Conservation (phyloP, 1,139 yeast species). For the Zygoascus hellenicus region DNA sequence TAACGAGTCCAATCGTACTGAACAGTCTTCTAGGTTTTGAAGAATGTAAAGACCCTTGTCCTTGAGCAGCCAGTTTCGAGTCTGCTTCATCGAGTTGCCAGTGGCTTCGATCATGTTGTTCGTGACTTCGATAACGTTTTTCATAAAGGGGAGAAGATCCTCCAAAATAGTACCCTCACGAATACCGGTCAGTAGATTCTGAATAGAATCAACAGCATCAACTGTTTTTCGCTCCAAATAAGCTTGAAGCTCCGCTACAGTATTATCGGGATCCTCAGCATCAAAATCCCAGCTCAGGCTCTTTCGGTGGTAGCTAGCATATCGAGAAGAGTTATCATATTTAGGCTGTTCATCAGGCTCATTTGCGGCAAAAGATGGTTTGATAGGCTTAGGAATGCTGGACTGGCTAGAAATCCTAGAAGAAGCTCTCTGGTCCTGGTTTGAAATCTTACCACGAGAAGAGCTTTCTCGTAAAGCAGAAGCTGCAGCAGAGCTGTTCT, state of each 20-base stretch:
- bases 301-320: conserved; percentile 3
- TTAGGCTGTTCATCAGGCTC: too few species aligned
- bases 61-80: conserved; percentile 66
- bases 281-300: conserved; percentile 46
- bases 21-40: conserved; percentile 77
- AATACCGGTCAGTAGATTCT: conserved; percentile 53
- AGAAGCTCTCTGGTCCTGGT: too few species aligned
- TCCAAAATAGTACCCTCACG: conserved; percentile 62
- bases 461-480: too few species aligned
- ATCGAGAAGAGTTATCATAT: not conserved
- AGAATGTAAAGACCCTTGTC: conserved; percentile 93
- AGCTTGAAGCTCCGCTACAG: conserved; percentile 73
- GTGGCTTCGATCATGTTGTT: conserved; percentile 89
- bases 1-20: conserved; percentile 52
- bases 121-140: conserved; percentile 69
- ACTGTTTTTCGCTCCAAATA: conserved; percentile 93
- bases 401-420: too few species aligned
- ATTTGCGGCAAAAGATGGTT: too few species aligned
- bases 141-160: conserved; percentile 63
- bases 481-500: too few species aligned
- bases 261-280: conserved; percentile 77
- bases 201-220: conserved; percentile 85
- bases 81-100: conserved; percentile 80
- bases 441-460: too few species aligned
- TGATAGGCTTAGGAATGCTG: too few species aligned